Evolutionary conservation across 139 green algal genomes (phyloP).

Genomic region (Zygnema circumcarinatum): DNA sequence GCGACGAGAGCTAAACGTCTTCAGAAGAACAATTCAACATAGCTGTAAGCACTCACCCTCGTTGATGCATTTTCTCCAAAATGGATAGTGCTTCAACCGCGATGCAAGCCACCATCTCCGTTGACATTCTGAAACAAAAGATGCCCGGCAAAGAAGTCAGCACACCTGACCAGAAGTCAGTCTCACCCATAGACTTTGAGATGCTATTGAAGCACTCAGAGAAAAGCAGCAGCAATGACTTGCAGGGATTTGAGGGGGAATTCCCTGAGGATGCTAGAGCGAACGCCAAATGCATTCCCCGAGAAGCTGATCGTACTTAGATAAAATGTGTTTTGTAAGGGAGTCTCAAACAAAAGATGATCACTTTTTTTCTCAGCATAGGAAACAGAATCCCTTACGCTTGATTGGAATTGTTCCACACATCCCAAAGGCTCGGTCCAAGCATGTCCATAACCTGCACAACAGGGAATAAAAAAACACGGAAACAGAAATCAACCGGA

Average conservation of each 20-base stretch:
- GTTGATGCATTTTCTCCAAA: constrained; percentile 93
- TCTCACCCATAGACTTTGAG: no score
- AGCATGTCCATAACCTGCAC: constrained; percentile 98
- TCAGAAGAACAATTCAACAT: no score
- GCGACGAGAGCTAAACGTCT: no score
- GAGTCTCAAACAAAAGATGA: no score
- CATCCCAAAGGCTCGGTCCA: constrained; percentile 95
- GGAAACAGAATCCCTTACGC: no score
- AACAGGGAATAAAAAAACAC: constrained; percentile 18
- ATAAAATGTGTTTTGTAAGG: no score
- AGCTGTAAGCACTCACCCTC: constrained; percentile 74
- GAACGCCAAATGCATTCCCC: no score
- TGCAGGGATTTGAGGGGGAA: background rate
- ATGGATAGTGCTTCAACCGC: constrained; percentile 96
- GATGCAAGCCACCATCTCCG: constrained; percentile 99
- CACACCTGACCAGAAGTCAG: no score
- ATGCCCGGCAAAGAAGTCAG: background rate
- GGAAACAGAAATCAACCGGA: background rate
- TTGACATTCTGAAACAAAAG: constrained; percentile 76
- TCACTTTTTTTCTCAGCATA: no score
- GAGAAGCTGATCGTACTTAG: no score
- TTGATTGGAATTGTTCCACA: constrained; percentile 94
- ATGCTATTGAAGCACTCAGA: background rate
- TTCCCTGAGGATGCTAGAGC: no score
- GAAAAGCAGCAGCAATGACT: background rate